Base-by-base conservation (phyloP, 345 rosid genomes). In the Physaria fendleri region DNA sequence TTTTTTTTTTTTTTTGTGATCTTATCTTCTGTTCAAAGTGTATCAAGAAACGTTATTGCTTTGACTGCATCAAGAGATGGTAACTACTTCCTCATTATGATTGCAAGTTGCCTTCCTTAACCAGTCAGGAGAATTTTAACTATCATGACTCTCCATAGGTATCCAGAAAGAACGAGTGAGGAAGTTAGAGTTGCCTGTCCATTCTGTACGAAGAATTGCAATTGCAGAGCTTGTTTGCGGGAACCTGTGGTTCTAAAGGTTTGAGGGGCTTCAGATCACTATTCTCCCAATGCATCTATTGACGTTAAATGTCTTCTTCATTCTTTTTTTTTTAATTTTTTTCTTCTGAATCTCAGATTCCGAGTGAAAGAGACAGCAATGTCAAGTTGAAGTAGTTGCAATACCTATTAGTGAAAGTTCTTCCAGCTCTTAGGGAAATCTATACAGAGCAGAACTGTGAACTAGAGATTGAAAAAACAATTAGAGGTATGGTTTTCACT, bases 361-460 rank as follows among this genome's bases (percentile, higher is more conserved):
- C 0, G 7, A 28, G 2, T 37, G 59, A 58, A 27, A 55, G 10
- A 28, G 71, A 74, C 2, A 3, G 0, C 2, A 38, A 11, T 45
- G 63, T 63, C 35, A 63, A 73, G 72, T 13, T 73, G n/a, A 46
- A 57, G 41, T 61, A 56, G 62, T 43, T 73, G 66, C 73, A 68
- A 66, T 73, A 73, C 51, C 50, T 74, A 51, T 47, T 74, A 37
- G 35, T 43, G 45, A 68, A 68, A 53, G 62, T 39, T 51, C 71
- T 74, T 29, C 74, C 77, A 6, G 62, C 63, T 50, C 45, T 74
- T 8, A 58, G 47, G 58, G 66, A 44, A 38, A 52, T 74, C 14
- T 61, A 24, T 24, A 1, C 23, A 1, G 77, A 74, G 42, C 66
- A 63, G 34, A 44, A 20, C 9, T 61, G 20, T 38, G 77, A 74